Evolutionary conservation across 2,329 filamentous ascomycete species (phyloP).

Genomic region (Plenodomus biglobosus): DNA sequence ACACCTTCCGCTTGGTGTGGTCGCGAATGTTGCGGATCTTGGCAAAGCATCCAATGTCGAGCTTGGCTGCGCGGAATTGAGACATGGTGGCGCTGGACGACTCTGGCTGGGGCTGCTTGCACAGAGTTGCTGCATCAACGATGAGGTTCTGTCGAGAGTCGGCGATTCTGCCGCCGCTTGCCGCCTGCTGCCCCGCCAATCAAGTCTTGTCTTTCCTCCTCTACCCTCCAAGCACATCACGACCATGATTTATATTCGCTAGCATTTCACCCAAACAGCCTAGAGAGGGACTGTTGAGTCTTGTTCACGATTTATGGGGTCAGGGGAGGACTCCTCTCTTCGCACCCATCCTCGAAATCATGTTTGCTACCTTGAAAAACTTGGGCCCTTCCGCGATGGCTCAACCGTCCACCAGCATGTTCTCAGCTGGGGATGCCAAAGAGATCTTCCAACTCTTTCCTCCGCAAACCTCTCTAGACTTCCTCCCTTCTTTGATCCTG

Average conservation of each 20-base stretch:
- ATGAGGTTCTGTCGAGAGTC: constrained; percentile 11
- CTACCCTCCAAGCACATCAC: constrained; percentile 1
- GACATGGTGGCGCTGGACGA: constrained; percentile 46
- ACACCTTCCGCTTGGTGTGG: constrained; percentile 94
- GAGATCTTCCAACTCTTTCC: constrained; percentile 29
- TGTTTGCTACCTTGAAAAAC: not conserved
- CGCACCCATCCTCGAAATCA: not conserved
- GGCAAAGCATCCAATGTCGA: constrained; percentile 84
- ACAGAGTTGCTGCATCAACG: constrained; percentile 3
- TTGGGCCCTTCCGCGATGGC: not conserved
- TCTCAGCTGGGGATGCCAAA: constrained; percentile 36
- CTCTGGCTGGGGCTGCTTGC: not conserved
- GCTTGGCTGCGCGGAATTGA: constrained; percentile 85
- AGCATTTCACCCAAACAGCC: not conserved
- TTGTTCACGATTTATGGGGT: not conserved
- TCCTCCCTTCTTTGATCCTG: constrained; percentile 22
- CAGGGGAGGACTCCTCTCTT: not conserved
- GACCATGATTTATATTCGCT: not conserved
- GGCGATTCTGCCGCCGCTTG: constrained; percentile 11
- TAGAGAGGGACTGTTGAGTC: not conserved
- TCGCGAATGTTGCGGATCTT: constrained; percentile 88
- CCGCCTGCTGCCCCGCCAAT: constrained; percentile 10
- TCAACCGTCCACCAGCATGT: constrained; percentile 25
- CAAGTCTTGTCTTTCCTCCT: constrained; percentile 3
- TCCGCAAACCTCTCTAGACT: constrained; percentile 11